phyloP scores from a whole-genome alignment of 176 grass and related monocot genomes.

The Zea mays region Zm-B73-REFERENCE-NAM-5.0 NC_050099.1:168163001-168163500 shows the following conservation, averaged over 20 bases:
- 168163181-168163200: not conserved
- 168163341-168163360: not conserved
- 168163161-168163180: too few relatives aligned
- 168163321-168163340: not conserved
- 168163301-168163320: not conserved
- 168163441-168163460: conserved; percentile 14
- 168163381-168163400: conserved; percentile 1
- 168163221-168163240: not conserved
- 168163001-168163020: not conserved
- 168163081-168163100: not conserved
- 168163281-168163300: not conserved
- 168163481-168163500: conserved; percentile 97
- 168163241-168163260: not conserved
- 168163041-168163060: not conserved
- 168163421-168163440: conserved; percentile 11
- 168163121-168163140: conserved; percentile 15
- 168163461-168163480: conserved; percentile 68
- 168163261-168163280: not conserved
- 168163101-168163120: not conserved
- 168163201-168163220: not conserved
- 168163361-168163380: not conserved
- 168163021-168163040: not conserved
- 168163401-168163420: not conserved
- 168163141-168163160: not conserved
- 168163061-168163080: not conserved